Conservation (phyloP, 129 eudicot genomes). For the Heracleum sosnowskyi region DNA sequence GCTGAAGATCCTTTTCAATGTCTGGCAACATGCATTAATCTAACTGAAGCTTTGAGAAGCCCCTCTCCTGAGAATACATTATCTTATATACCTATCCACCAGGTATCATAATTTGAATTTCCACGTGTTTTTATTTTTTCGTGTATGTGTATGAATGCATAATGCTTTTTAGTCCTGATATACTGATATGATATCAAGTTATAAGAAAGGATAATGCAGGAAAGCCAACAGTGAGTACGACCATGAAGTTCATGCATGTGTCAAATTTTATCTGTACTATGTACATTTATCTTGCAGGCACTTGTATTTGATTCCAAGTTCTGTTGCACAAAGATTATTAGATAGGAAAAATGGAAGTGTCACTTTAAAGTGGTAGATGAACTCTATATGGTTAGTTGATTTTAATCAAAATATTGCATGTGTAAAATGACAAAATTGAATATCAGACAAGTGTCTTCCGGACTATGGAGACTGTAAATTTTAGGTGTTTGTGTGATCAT, state of each 20-base stretch:
- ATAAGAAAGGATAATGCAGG: not conserved
- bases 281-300: not conserved
- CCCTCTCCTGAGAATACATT: conserved; percentile 67
- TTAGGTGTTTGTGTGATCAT: not conserved
- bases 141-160: not conserved
- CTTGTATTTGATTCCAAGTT: not conserved
- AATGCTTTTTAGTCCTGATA: not conserved
- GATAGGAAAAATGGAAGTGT: not conserved
- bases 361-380: not conserved
- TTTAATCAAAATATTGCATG: not conserved
- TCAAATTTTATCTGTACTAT: not conserved
- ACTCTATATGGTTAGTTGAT: not conserved
- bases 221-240: not conserved
- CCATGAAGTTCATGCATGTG: not conserved
- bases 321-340: not conserved
- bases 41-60: conserved; percentile 75
- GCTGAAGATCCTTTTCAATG: conserved; percentile 99
- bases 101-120: conserved; percentile 31
- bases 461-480: not conserved
- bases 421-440: not conserved
- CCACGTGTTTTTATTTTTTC: not conserved
- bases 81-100: conserved; percentile 85
- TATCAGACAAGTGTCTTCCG: not conserved
- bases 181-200: not conserved
- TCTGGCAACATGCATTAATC: conserved; percentile 76